Evolutionary conservation across 768 basidiomycete species (phyloP), one percentile per base, ranked within the genome.

Genomic region (Panellus pusillus): DNA sequence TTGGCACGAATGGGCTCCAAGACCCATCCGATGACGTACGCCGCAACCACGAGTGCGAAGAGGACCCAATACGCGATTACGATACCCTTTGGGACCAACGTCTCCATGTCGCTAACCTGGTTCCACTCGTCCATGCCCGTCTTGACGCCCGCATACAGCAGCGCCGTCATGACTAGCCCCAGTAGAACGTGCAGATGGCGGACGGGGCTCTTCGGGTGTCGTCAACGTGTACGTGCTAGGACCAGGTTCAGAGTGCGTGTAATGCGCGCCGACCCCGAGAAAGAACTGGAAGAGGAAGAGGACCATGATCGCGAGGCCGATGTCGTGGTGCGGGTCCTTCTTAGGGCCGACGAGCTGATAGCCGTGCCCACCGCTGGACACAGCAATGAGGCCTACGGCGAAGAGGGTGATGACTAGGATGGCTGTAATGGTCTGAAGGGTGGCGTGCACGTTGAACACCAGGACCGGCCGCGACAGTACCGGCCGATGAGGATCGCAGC

Each of bases 61-160:
- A 61, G 31, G 5, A 61, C 52, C 60, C 60, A 61, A 28, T 57
- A 58, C 2, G 41, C 27, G 36, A 58, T 44, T 6, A 39, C 40
- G 9, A 61, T 49, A 8, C 56, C 56, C 20, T 39, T 42, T 13
- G 60, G 60, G 0, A 61, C 60, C 37, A 43, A n/a, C 12, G 60
- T 61, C 2, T 28, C 42, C 42, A 36, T 54, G 46, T 61, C 60
- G 11, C 38, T 29, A 9, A 58, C 56, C 14, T 36, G 47, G 17
- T 61, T 43, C 60, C 60, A 61, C 47, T 61, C 60, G 43, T 61
- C 60, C 45, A 61, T 58, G 9, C 60, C 60, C 15, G 60, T 61
- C 32, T 61, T 58, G 12, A 61, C 55, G 9, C 60, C 56, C 7
- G 60, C 56, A 40, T 61, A 61, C 35, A 61, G 19, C 19, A 61